Evolutionary conservation across 495 filamentous ascomycete species (phyloP).

Genomic region (Viridothelium virens): DNA sequence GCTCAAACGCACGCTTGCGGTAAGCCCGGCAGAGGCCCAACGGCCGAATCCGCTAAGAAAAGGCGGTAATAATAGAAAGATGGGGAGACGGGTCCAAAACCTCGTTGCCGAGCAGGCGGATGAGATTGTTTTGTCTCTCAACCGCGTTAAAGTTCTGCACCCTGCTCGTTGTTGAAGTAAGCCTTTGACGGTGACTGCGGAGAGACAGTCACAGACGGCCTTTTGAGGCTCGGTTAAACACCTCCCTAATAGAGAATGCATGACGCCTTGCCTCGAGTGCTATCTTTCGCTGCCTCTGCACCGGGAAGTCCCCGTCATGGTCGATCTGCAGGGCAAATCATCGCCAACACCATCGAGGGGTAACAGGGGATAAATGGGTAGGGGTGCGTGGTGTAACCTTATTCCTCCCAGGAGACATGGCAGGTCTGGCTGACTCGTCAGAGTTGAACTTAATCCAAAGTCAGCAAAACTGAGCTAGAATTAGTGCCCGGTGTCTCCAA

Average conservation of each 20-base stretch:
- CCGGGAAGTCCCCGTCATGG: neutral
- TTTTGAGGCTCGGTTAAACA: slow-evolving; percentile 12
- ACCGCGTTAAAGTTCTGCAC: slow-evolving; percentile 6
- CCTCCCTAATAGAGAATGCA: slow-evolving; percentile 4
- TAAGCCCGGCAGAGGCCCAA: neutral
- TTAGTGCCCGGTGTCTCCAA: neutral
- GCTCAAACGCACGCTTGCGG: slow-evolving; percentile 11
- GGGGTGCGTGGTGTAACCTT: neutral
- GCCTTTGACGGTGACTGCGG: slow-evolving; percentile 1
- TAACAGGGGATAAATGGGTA: neutral
- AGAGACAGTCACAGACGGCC: neutral
- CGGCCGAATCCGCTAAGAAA: neutral
- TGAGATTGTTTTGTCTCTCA: slow-evolving; percentile 10
- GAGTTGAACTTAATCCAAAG: slow-evolving; percentile 7
- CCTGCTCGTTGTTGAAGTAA: neutral
- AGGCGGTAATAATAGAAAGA: neutral
- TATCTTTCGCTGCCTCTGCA: slow-evolving; percentile 1
- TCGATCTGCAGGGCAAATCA: slow-evolving; percentile 6
- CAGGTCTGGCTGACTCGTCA: neutral
- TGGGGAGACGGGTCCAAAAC: slow-evolving; percentile 3
- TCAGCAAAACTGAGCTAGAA: neutral
- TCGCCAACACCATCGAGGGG: neutral
- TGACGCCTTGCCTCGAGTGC: slow-evolving; percentile 4
- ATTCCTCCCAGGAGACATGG: neutral
- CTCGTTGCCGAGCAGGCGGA: neutral